Conservation (phyloP, 2,329 filamentous ascomycete species). For the Periglandula ipomoeae region DNA sequence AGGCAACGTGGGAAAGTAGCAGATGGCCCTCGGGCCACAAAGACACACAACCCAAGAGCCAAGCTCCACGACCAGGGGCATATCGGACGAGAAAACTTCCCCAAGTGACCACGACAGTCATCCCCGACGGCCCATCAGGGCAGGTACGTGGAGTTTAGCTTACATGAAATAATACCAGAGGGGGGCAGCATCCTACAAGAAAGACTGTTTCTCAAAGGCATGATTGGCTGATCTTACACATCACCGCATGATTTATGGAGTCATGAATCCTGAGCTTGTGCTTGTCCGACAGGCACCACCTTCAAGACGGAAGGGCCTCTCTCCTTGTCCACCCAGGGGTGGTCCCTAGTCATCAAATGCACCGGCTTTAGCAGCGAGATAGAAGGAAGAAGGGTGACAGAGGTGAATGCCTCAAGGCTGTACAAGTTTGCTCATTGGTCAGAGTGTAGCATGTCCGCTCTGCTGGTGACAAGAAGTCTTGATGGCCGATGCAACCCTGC, state of each 20-base stretch:
- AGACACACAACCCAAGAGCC: no score
- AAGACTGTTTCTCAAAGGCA: background rate
- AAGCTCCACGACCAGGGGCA: background rate
- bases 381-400: background rate
- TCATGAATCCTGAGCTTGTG: conserved; percentile 8
- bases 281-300: background rate
- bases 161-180: background rate
- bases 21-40: background rate
- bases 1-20: background rate
- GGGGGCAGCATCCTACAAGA: background rate
- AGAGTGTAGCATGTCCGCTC: background rate
- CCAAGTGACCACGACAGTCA: conserved; percentile 5
- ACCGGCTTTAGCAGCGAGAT: background rate
- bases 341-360: background rate
- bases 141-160: conserved; percentile 1
- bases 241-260: conserved; percentile 1
- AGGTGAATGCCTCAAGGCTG: no score
- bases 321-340: background rate
- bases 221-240: conserved; percentile 1
- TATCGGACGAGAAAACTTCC: background rate
- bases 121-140: conserved; percentile 1
- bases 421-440: background rate
- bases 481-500: conserved; percentile 2
- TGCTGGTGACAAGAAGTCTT: background rate
- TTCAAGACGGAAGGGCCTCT: background rate